Conservation (phyloP, 345 rosid species). For the Kernera saxatilis region DNA sequence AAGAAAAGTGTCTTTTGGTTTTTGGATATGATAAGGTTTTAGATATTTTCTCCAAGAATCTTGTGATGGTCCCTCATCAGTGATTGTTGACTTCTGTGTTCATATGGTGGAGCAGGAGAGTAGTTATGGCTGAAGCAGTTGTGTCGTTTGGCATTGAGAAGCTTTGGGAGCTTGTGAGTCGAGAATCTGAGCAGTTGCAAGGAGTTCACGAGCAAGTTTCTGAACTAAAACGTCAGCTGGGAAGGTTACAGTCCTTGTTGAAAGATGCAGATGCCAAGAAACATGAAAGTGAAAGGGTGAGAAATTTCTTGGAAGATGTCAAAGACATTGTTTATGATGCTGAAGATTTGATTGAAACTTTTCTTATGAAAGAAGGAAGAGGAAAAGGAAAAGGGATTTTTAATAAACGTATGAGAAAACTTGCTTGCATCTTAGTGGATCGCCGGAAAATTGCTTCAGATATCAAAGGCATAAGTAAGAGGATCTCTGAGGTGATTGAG, state of each 20-base stretch:
- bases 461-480: constrained; percentile 15
- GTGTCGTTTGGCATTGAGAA: constrained; percentile 25
- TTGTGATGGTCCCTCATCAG: too few relatives aligned
- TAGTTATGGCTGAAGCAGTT: constrained; percentile 19
- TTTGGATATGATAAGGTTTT: too few relatives aligned
- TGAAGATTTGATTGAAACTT: constrained; percentile 30
- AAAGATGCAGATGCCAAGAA: constrained; percentile 29
- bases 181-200: background rate
- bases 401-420: background rate
- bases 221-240: constrained; percentile 16
- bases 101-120: background rate
- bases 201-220: constrained; percentile 9
- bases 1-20: too few relatives aligned
- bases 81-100: background rate
- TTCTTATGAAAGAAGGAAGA: background rate
- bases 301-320: constrained; percentile 28
- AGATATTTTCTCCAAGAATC: too few relatives aligned
- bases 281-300: constrained; percentile 27
- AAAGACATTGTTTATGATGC: constrained; percentile 24
- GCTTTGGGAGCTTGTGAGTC: constrained; percentile 15
- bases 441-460: background rate
- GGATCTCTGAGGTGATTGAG: constrained; percentile 23
- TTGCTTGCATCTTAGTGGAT: background rate
- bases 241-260: constrained; percentile 28
- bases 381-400: background rate